These are phyloP conservation scores for Oidiodendron maius DNA, from an alignment of 495 filamentous ascomycete genomes.

Conservation along the genomic window DNA sequence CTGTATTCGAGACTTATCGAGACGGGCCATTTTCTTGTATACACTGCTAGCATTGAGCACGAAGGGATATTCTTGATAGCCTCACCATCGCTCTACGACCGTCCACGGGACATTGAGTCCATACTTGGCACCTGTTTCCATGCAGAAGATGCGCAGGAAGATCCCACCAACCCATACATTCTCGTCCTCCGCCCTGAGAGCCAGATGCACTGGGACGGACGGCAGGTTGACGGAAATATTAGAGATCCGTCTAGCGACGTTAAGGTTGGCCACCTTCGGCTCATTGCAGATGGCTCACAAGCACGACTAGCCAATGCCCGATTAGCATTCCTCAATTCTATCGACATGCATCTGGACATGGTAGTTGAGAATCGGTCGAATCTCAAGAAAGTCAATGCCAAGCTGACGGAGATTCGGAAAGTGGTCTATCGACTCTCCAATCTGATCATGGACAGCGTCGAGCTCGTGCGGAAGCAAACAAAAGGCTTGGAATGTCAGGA, in stretches of 20 bases:
- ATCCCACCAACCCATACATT: constrained; percentile 72
- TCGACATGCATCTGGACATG: constrained; percentile 77
- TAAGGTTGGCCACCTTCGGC: constrained; percentile 77
- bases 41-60: constrained; percentile 58
- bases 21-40: constrained; percentile 80
- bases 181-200: constrained; percentile 79
- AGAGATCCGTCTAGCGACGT: constrained; percentile 78
- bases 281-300: constrained; percentile 85
- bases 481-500: constrained; percentile 85
- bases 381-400: constrained; percentile 81
- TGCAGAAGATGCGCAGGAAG: constrained; percentile 62
- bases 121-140: constrained; percentile 87
- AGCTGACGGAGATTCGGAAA: constrained; percentile 92
- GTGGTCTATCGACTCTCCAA: constrained; percentile 96
- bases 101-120: constrained; percentile 72
- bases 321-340: constrained; percentile 64
- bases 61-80: constrained; percentile 80
- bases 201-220: constrained; percentile 76
- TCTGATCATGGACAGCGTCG: constrained; percentile 98
- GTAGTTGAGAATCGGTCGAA: constrained; percentile 90
- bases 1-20: constrained; percentile 78
- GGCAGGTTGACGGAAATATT: constrained; percentile 60
- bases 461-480: constrained; percentile 81
- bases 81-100: constrained; percentile 67
- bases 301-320: constrained; percentile 73